phyloP scores from a whole-genome alignment of 768 basidiomycete genomes.

The Russula griseocarnosa region DNA sequence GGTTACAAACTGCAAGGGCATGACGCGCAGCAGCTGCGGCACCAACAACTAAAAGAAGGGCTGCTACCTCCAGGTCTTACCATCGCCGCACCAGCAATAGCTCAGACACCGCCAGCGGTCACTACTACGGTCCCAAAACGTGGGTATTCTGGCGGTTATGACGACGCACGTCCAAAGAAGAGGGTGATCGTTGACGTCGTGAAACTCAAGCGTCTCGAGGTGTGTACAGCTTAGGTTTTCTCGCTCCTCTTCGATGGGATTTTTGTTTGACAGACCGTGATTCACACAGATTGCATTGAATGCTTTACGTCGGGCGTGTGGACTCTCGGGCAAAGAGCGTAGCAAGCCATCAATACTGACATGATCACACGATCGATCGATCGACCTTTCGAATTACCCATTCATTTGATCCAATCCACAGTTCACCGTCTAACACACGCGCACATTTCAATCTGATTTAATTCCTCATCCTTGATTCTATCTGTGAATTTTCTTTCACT shows the following conservation, averaged over 20 bases:
- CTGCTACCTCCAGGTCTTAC: not conserved
- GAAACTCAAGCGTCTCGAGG: constrained; percentile 9
- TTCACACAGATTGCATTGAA: constrained; percentile 8
- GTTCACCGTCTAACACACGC: not conserved
- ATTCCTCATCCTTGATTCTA: not conserved
- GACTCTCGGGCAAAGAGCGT: not conserved
- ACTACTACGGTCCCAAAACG: not conserved
- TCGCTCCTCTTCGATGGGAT: not conserved
- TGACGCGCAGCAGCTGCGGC: not conserved
- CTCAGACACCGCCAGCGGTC: not conserved
- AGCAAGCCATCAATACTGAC: not conserved
- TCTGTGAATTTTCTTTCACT: not conserved
- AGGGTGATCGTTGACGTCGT: not conserved
- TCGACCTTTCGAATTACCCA: not conserved
- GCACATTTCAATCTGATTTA: not conserved
- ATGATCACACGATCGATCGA: not conserved
- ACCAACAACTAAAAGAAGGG: not conserved
- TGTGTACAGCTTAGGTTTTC: not conserved
- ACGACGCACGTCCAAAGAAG: not conserved
- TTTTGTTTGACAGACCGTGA: not conserved
- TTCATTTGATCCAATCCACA: not conserved
- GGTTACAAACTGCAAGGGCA: not conserved
- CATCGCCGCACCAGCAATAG: not conserved
- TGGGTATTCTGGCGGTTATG: not conserved
- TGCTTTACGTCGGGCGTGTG: constrained; percentile 10